Base-by-base conservation (phyloP, 306 rosid species). In the Pyrus bretschneideri region DNA sequence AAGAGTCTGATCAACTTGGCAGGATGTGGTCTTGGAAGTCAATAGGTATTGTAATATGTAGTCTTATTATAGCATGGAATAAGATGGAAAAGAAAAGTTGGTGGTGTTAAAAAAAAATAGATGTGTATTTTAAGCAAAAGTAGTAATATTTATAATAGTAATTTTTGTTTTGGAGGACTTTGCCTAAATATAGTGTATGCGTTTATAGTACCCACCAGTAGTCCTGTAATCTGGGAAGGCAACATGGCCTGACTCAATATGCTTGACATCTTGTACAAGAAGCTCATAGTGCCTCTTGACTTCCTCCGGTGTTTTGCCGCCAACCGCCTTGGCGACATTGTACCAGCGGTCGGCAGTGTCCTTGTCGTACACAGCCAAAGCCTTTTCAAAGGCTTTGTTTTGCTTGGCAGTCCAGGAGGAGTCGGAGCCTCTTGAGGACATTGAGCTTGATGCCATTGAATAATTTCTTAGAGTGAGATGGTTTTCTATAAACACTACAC, bases 301-400 rank as follows among this genome's bases (percentile, higher is more conserved):
- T 76, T 95, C 92, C 66, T 95, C 97, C 0, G 91, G 79, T 23
- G 99, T 90, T 82, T 95, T 95, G 1, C 91, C 90, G 12, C 96
- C 97, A 25, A 92, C 96, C 22, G 97, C 97, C 79, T 81, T 88
- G 44, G 99, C 97, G 46, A 95, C 91, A 77, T 95, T 90, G 86
- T 83, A 75, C 97, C 97, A 95, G 72, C 97, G 93, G 75, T 95
- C 97, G 1, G 97, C 93, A 40, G 97, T 95, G 81, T 92, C 99
- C 82, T 87, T 90, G 84, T 95, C 97, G 52, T 83, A 92, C 31
- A 88, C 83, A 17, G 99, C 99, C 40, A 95, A 80, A 29, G 99
- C 99, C 89, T 82, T 88, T 74, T 95, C 99, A 70, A 95, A 95
- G 77, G 97, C 96, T 67, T 95, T 95, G 71, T 92, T 92, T 38